A percentile compares a stretch with the other conserved stretches of the same genome.
phyloP scores from a whole-genome alignment of 768 basidiomycete species.

The Trametes maxima region DNA sequence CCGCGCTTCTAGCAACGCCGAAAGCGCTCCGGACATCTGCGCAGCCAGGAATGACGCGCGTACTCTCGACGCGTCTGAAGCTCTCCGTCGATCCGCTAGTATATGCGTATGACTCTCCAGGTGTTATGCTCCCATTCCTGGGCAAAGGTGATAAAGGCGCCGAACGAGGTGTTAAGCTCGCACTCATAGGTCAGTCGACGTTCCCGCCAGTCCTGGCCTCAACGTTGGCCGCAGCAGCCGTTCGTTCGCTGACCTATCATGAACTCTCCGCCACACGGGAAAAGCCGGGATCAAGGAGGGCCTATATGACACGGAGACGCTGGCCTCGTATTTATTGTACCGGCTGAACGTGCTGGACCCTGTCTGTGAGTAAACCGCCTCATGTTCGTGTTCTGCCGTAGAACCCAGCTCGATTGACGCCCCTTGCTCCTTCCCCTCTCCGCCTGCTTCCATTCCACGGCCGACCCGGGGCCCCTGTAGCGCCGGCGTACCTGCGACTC shows the following conservation, averaged over 20 bases:
- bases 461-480: slow-evolving; percentile 38
- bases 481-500: slow-evolving; percentile 69
- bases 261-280: slow-evolving; percentile 13
- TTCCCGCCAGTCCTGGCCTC: background rate
- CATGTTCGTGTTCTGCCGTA: slow-evolving; percentile 2
- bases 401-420: slow-evolving; percentile 2
- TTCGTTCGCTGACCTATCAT: slow-evolving; percentile 5
- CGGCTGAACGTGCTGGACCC: slow-evolving; percentile 80
- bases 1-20: slow-evolving; percentile 56
- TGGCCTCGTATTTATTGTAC: slow-evolving; percentile 87
- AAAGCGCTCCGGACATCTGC: slow-evolving; percentile 91
- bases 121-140: slow-evolving; percentile 95
- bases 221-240: background rate
- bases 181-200: slow-evolving; percentile 77
- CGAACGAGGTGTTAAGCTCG: slow-evolving; percentile 91
- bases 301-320: slow-evolving; percentile 80
- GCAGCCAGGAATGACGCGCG: slow-evolving; percentile 87
- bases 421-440: background rate
- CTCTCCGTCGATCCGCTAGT: slow-evolving; percentile 78
- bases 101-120: slow-evolving; percentile 95
- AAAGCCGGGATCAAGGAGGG: slow-evolving; percentile 94
- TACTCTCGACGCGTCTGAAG: slow-evolving; percentile 87
- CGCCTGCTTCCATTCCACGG: slow-evolving; percentile 8
- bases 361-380: slow-evolving; percentile 49
- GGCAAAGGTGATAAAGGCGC: slow-evolving; percentile 84